Percentiles rank a stretch among this genome's conserved stretches.
These are phyloP conservation scores for Macrotyloma uniflorum DNA, from an alignment of 306 rosid genomes.

Conservation along the genomic window DNA sequence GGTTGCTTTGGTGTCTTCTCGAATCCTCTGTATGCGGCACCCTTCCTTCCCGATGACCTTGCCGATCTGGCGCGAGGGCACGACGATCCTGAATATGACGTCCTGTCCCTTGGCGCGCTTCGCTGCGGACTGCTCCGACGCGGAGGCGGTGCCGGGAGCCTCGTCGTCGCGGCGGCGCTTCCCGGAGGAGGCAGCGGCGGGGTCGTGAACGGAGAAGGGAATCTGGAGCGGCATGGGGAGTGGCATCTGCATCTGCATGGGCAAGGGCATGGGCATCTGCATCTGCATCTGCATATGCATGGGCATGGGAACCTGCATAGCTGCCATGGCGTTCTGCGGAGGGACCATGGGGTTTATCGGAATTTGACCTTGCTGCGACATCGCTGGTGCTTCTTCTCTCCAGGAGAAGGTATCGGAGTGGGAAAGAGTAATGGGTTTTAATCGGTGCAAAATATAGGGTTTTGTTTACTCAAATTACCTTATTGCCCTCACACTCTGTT, in stretches of 20 bases:
- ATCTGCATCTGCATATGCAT: slow-evolving; percentile 43
- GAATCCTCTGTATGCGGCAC: slow-evolving; percentile 83
- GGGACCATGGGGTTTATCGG: slow-evolving; percentile 59
- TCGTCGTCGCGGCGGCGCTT: slow-evolving; percentile 90
- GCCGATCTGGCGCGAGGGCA: slow-evolving; percentile 92
- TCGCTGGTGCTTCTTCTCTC: slow-evolving; percentile 23
- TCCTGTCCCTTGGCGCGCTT: slow-evolving; percentile 74
- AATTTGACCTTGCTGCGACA: slow-evolving; percentile 71
- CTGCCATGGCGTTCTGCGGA: slow-evolving; percentile 34
- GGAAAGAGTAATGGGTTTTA: background rate
- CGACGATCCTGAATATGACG: slow-evolving; percentile 80
- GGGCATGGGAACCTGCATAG: slow-evolving; percentile 29
- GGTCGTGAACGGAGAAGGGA: slow-evolving; percentile 41
- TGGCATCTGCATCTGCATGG: slow-evolving; percentile 47
- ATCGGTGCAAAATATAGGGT: slow-evolving; percentile 37
- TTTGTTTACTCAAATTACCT: slow-evolving; percentile 15
- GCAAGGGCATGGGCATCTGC: slow-evolving; percentile 37
- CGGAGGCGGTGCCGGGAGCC: slow-evolving; percentile 23
- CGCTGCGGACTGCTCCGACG: slow-evolving; percentile 50
- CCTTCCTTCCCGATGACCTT: slow-evolving; percentile 96
- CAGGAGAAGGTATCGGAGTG: background rate
- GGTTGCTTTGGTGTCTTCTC: slow-evolving; percentile 75
- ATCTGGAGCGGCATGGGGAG: slow-evolving; percentile 42
- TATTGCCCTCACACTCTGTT: no score
- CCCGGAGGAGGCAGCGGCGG: slow-evolving; percentile 36